Conservation (phyloP, 2,329 filamentous ascomycete genomes). For the Fusarium chuoi region DNA sequence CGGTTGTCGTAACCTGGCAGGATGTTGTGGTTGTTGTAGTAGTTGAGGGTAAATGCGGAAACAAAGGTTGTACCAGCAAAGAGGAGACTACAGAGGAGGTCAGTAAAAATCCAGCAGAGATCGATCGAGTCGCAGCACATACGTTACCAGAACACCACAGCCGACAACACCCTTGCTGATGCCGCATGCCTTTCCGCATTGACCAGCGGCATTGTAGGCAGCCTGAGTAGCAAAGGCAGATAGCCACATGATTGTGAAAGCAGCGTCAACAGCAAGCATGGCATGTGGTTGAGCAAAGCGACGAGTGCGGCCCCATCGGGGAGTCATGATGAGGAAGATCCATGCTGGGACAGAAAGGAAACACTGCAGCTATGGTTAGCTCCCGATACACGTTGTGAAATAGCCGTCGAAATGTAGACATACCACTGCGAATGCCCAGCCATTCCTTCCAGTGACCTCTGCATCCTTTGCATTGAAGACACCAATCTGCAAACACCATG, state of each 20-base stretch:
- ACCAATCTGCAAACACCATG: constrained; percentile 69
- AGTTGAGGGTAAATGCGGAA: constrained; percentile 69
- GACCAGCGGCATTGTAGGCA: constrained; percentile 67
- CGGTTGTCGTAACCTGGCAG: constrained; percentile 70
- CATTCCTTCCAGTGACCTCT: constrained; percentile 65
- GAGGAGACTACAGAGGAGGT: constrained; percentile 58
- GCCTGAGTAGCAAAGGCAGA: constrained; percentile 74
- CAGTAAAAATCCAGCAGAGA: neutral
- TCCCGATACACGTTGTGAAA: neutral
- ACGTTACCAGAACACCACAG: constrained; percentile 72
- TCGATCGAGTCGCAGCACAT: constrained; percentile 45
- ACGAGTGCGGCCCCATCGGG: constrained; percentile 70
- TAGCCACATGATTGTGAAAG: constrained; percentile 71
- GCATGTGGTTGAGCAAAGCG: constrained; percentile 70
- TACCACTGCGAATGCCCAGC: constrained; percentile 73
- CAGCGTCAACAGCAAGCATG: constrained; percentile 67
- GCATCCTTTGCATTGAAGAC: constrained; percentile 63
- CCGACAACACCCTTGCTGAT: constrained; percentile 72
- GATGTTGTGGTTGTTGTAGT: constrained; percentile 69
- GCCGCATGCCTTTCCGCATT: constrained; percentile 66
- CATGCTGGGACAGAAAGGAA: constrained; percentile 72
- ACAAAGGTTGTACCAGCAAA: constrained; percentile 65
- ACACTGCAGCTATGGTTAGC: constrained; percentile 58
- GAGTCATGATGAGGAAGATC: constrained; percentile 73
- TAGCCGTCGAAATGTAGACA: constrained; percentile 38